Evolutionary conservation across 805 yeast genomes (phyloP).

Genomic region (Candida schatavii): DNA sequence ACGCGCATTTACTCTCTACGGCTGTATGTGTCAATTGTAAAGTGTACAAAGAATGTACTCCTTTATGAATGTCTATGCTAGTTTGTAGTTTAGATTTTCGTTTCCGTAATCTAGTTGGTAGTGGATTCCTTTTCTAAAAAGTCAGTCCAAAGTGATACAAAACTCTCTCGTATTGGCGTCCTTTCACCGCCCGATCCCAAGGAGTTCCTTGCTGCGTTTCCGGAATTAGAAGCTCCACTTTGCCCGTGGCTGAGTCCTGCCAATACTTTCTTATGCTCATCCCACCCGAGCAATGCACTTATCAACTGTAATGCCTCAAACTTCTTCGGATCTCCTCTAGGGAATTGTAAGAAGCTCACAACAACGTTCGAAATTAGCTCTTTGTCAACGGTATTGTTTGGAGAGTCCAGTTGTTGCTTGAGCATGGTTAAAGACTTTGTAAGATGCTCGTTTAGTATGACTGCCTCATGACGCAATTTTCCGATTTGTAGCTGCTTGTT

Average conservation of each 20-base stretch:
- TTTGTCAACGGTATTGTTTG: slow-evolving; percentile 74
- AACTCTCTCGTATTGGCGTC: slow-evolving; percentile 44
- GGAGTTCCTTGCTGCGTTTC: slow-evolving; percentile 7
- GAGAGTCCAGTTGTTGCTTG: slow-evolving; percentile 62
- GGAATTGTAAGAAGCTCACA: slow-evolving; percentile 79
- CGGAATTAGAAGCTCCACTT: slow-evolving; percentile 18
- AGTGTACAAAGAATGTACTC: too few species aligned
- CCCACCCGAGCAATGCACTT: slow-evolving; percentile 84
- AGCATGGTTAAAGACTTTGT: slow-evolving; percentile 89
- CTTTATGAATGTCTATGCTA: slow-evolving; percentile 6
- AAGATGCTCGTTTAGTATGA: slow-evolving; percentile 87
- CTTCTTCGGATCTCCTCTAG: slow-evolving; percentile 91
- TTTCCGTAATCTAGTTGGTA: background rate
- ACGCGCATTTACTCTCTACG: too few species aligned
- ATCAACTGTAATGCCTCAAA: slow-evolving; percentile 87
- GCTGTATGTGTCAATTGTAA: too few species aligned
- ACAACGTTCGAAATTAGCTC: slow-evolving; percentile 85
- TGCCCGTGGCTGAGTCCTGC: slow-evolving; percentile 61
- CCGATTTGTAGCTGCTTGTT: slow-evolving; percentile 76
- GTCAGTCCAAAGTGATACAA: slow-evolving; percentile 78
- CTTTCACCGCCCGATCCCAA: slow-evolving; percentile 16
- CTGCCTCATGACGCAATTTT: slow-evolving; percentile 90
- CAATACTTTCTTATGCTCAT: slow-evolving; percentile 68
- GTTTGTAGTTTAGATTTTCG: too few species aligned
- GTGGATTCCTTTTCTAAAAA: slow-evolving; percentile 68